Evolutionary conservation across 2,329 filamentous ascomycete genomes (phyloP).

Genomic region (Lasiodiplodia gonubiensis): DNA sequence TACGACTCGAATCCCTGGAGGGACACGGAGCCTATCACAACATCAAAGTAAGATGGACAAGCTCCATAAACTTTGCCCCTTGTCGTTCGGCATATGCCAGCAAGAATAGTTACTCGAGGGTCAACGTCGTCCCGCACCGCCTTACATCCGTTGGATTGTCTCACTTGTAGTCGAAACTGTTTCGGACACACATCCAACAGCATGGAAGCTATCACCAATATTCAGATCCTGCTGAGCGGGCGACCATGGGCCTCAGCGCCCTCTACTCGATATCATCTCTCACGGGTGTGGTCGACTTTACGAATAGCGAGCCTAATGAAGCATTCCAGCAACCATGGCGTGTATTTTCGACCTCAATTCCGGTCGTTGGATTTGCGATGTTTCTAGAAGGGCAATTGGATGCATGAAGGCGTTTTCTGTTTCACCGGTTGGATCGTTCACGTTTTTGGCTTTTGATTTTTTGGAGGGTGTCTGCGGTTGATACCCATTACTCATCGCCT

Average conservation of each 20-base stretch:
- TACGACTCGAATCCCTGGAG: conserved; percentile 27
- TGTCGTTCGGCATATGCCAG: neutral
- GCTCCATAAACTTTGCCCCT: neutral
- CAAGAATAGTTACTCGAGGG: neutral
- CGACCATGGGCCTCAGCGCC: neutral
- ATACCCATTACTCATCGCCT: neutral
- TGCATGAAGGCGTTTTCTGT: neutral
- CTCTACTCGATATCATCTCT: neutral
- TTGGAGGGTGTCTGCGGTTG: neutral
- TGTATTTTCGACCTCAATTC: neutral
- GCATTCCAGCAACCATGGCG: neutral
- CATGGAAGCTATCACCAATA: neutral
- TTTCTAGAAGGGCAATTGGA: neutral
- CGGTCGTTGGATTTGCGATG: neutral
- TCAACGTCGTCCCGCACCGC: neutral
- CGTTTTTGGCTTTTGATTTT: neutral
- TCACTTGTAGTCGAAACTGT: neutral
- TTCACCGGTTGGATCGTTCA: neutral
- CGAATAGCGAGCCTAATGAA: neutral
- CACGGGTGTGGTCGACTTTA: neutral
- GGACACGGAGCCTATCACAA: conserved; percentile 11
- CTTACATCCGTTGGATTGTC: neutral
- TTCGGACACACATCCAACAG: neutral
- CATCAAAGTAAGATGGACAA: neutral
- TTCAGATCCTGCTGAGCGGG: neutral